Evolutionary conservation across 805 yeast species (phyloP).

Genomic region (Starmerella ratchasimensis): DNA sequence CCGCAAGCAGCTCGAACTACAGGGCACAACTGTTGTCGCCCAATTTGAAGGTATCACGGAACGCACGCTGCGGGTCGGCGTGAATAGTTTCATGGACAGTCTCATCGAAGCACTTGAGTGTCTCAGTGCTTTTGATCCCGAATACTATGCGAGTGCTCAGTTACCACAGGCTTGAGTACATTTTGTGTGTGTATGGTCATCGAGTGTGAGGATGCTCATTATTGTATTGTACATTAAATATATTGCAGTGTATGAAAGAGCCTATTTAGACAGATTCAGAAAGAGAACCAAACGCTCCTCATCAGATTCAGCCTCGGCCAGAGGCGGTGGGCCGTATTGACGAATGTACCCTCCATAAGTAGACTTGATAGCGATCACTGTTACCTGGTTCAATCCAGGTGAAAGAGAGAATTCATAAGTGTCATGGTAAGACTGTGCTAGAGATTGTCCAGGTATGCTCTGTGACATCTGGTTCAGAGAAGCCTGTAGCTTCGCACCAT

Average conservation of each 20-base stretch:
- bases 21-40: constrained; percentile 22
- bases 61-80: constrained; percentile 69
- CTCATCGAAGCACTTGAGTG: constrained; percentile 57
- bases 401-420: constrained; percentile 25
- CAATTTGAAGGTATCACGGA: constrained; percentile 32
- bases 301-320: constrained; percentile 21
- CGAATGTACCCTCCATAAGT: constrained; percentile 19
- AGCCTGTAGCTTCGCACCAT: constrained; percentile 24
- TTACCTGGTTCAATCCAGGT: constrained; percentile 28
- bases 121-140: constrained; percentile 9
- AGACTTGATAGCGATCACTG: constrained; percentile 22
- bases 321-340: constrained; percentile 22
- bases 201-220: too few relatives aligned
- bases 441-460: neutral
- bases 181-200: too few relatives aligned
- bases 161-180: too few relatives aligned
- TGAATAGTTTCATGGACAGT: constrained; percentile 65
- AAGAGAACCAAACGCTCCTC: constrained; percentile 23
- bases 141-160: constrained; percentile 3
- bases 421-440: constrained; percentile 5
- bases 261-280: constrained; percentile 24
- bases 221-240: neutral
- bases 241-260: neutral
- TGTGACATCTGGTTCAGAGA: constrained; percentile 3
- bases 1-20: constrained; percentile 32